A percentile compares a stretch with the other conserved stretches of the same genome.
These are phyloP conservation scores for Pleurotus sapidus DNA, from an alignment of 768 basidiomycete species.

Conservation along the genomic window DNA sequence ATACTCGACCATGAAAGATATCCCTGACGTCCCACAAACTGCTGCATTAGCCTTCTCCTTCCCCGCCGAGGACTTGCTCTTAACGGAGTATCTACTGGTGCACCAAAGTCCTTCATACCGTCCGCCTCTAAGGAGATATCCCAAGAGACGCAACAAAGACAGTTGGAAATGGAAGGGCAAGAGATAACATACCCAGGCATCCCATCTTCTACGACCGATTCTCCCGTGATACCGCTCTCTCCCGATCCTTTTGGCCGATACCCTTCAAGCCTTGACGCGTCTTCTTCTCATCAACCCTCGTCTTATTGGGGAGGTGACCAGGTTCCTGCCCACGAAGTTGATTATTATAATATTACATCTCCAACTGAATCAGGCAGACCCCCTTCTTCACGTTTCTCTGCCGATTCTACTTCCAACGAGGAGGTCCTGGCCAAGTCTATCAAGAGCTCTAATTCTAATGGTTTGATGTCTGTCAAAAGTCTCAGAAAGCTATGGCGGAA, in stretches of 20 bases:
- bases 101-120: constrained; percentile 43
- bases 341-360: not conserved
- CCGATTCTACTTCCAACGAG: constrained; percentile 57
- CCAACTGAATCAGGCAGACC: not conserved
- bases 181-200: constrained; percentile 42
- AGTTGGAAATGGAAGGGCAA: constrained; percentile 50
- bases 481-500: constrained; percentile 79
- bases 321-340: not conserved
- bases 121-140: constrained; percentile 23
- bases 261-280: constrained; percentile 39
- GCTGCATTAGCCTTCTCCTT: constrained; percentile 29
- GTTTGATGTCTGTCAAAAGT: constrained; percentile 70
- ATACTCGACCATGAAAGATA: constrained; percentile 31
- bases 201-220: constrained; percentile 27
- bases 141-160: constrained; percentile 45
- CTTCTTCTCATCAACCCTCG: constrained; percentile 22
- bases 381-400: constrained; percentile 69
- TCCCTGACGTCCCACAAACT: constrained; percentile 16
- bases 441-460: constrained; percentile 42
- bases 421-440: constrained; percentile 24
- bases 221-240: constrained; percentile 77
- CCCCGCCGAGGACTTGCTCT: constrained; percentile 64
- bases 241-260: constrained; percentile 81
- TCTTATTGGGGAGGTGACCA: constrained; percentile 42
- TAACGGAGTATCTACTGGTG: constrained; percentile 65